Evolutionary conservation across 2,329 filamentous ascomycete genomes (phyloP), one percentile per base, ranked within the genome.

Genomic region (Juglanconis juglandina): DNA sequence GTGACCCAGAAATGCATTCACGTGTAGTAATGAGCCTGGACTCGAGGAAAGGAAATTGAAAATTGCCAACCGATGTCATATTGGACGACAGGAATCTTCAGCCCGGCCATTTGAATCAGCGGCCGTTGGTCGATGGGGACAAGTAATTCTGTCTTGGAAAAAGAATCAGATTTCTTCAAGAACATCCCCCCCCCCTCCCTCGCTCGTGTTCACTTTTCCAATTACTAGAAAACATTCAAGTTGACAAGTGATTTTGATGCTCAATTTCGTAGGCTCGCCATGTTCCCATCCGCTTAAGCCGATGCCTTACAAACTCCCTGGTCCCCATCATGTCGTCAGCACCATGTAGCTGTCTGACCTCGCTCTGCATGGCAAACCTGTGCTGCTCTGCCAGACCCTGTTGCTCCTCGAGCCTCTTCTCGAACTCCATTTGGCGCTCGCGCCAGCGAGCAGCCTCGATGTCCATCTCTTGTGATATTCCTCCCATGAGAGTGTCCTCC

Each of bases 401-500:
- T 10, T 32, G 44, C n/a, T 37, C 32, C 42, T 47, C 42, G 2
- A 55, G 53, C 33, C 42, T 13, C 11, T 3, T 11, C 13, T 55
- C 42, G 30, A 47, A 55, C 14, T 48, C 53, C 53, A 35, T 2
- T 39, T 53, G 52, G 13, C 30, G 13, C 3, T 37, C 39, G 14
- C 41, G 53, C 53, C 53, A 55, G 14, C 24, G 41, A 17, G 41
- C 53, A 11, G 42, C 53, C 32, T 47, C 42, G 3, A 46, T 10
- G 37, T 55, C 42, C 53, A 55, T 54, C 30, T 55, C 53, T 34
- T 17, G 7, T 11, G 41, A 46, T 14, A 55, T 37, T 1, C 53
- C 53, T 8, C 42, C 53, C 53, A 55, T 55, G 14, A 42, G 53
- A 5, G 53, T 55, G 42, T 55, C 53, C 42, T 55, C 53, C 14